Conservation (phyloP, 176 grass and related monocot species). For the Paspalum notatum region DNA sequence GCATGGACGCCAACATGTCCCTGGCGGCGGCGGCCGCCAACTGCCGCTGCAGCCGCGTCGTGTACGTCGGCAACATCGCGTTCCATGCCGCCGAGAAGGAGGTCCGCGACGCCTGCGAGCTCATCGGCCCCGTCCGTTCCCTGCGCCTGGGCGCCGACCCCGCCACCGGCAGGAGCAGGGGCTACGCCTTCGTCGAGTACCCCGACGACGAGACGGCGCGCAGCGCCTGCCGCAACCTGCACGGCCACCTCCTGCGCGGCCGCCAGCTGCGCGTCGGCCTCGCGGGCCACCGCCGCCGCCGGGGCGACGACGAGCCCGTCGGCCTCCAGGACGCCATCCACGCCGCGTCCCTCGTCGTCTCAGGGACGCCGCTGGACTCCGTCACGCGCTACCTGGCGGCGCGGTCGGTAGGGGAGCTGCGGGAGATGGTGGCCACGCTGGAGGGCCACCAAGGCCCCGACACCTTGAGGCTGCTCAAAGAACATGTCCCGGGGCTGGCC, state of each 20-base stretch:
- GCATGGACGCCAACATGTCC: constrained; percentile 7
- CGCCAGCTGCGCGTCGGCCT: constrained; percentile 33
- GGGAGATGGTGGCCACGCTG: constrained; percentile 1
- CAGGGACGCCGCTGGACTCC: background rate
- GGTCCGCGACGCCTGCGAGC: constrained; percentile 27
- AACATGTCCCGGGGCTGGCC: constrained; percentile 21
- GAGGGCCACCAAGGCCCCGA: background rate
- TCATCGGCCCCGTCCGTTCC: constrained; percentile 26
- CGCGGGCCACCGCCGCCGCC: background rate
- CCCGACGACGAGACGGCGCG: constrained; percentile 36
- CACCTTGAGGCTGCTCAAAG: background rate
- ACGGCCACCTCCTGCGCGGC: constrained; percentile 23
- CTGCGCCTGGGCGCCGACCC: constrained; percentile 27
- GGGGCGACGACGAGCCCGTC: constrained; percentile 15
- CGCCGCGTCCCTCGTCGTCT: constrained; percentile 32
- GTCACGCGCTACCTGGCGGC: constrained; percentile 27
- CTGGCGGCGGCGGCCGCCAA: constrained; percentile 1
- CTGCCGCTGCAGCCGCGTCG: constrained; percentile 34
- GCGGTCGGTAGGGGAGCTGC: background rate
- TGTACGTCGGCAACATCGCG: constrained; percentile 34
- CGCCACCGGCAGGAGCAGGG: constrained; percentile 22
- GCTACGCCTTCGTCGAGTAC: constrained; percentile 47
- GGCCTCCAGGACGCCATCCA: constrained; percentile 38
- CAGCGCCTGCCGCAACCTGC: constrained; percentile 43
- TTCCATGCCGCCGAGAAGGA: constrained; percentile 28